Evolutionary conservation across 108 stramenopile species (phyloP).

Genomic region (Cyclotella sp.): DNA sequence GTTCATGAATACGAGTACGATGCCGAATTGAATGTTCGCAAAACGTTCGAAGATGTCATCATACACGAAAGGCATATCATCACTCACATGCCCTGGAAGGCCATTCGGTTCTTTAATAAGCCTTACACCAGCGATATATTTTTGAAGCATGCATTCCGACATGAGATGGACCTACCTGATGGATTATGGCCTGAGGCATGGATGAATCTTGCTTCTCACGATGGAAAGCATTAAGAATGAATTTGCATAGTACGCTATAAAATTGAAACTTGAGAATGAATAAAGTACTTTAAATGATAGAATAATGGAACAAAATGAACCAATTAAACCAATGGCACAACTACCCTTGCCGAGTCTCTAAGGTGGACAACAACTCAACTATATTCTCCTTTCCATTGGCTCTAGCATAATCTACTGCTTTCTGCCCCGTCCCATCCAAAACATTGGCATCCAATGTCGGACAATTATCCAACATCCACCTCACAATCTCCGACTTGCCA

Average conservation of each 20-base stretch:
- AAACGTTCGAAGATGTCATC: slow-evolving; percentile 12
- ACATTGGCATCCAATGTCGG: slow-evolving; percentile 35
- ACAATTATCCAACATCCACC: slow-evolving; percentile 40
- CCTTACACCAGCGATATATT: slow-evolving; percentile 69
- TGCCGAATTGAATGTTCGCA: slow-evolving; percentile 29
- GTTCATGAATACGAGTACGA: slow-evolving; percentile 37
- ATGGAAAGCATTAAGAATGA: neutral
- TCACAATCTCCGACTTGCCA: slow-evolving; percentile 59
- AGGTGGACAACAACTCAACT: slow-evolving; percentile 45
- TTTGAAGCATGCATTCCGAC: slow-evolving; percentile 69
- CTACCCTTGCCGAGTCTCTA: neutral
- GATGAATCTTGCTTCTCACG: slow-evolving; percentile 39
- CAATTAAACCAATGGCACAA: neutral
- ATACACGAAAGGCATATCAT: slow-evolving; percentile 34
- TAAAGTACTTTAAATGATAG: neutral
- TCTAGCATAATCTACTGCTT: slow-evolving; percentile 69
- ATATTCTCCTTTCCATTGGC: slow-evolving; percentile 63
- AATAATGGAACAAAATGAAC: too few relatives aligned
- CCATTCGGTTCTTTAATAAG: slow-evolving; percentile 65
- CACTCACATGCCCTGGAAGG: slow-evolving; percentile 66
- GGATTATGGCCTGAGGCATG: slow-evolving; percentile 67
- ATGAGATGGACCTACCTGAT: slow-evolving; percentile 71
- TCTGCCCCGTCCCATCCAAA: slow-evolving; percentile 65
- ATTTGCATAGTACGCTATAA: neutral
- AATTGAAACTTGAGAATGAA: neutral